Evolutionary conservation across 441 rosid species (phyloP).

Genomic region (Mallotus repandus): DNA sequence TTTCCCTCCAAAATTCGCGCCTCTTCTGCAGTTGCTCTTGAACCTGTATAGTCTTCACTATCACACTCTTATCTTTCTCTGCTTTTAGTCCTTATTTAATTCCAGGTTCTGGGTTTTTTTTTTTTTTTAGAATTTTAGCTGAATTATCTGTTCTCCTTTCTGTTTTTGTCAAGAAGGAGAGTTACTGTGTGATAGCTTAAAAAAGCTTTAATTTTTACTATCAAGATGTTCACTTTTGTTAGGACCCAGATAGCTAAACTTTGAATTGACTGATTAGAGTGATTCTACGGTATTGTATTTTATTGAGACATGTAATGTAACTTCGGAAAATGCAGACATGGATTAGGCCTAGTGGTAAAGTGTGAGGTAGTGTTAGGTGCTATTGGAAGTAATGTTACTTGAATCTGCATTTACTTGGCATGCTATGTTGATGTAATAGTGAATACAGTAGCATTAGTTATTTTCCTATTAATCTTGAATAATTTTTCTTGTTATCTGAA

Average conservation of each 20-base stretch:
- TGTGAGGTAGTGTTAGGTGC: background rate
- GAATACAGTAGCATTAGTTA: no score
- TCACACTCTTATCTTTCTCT: background rate
- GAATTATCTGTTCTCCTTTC: background rate
- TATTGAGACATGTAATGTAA: no score
- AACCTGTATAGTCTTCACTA: conserved; percentile 32
- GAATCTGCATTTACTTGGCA: no score
- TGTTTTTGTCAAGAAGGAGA: background rate
- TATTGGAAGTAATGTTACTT: no score
- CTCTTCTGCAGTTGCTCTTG: conserved; percentile 36
- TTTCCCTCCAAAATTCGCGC: conserved; percentile 36
- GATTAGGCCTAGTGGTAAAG: background rate
- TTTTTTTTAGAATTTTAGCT: background rate
- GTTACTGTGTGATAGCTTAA: background rate
- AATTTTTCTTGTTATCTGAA: background rate
- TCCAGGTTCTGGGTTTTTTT: background rate
- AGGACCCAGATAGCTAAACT: background rate
- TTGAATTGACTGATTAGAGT: background rate
- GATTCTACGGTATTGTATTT: no score
- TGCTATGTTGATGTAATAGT: no score
- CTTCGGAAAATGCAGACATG: background rate
- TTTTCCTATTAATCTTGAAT: background rate
- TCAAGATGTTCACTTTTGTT: background rate
- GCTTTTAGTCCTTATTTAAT: background rate
- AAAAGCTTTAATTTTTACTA: background rate